These are phyloP conservation scores for Kuraishia piskuri DNA, from an alignment of 805 yeast genomes.

Conservation along the genomic window DNA sequence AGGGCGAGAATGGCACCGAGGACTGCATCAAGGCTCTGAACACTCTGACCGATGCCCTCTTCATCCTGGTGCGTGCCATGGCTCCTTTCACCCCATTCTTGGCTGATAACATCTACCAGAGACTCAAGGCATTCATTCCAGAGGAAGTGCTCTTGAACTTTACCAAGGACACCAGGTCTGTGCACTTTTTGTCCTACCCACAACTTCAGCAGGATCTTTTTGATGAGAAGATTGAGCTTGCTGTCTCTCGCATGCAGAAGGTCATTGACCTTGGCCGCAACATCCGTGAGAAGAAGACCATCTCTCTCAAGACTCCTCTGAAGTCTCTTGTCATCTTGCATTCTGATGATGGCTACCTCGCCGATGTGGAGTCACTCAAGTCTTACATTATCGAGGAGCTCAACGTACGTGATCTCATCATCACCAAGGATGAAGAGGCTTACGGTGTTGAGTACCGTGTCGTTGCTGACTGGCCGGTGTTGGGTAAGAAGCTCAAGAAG, in stretches of 20 bases:
- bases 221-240: slow-evolving; percentile 75
- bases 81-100: slow-evolving; percentile 98
- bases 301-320: slow-evolving; percentile 92
- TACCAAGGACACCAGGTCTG: slow-evolving; percentile 64
- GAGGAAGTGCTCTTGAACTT: slow-evolving; percentile 43
- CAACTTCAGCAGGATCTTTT: slow-evolving; percentile 69
- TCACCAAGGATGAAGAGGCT: slow-evolving; percentile 84
- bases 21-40: slow-evolving; percentile 86
- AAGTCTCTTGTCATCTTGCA: slow-evolving; percentile 81
- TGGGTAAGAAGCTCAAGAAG: slow-evolving; percentile 94
- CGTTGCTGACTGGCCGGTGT: slow-evolving; percentile 98
- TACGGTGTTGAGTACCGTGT: slow-evolving; percentile 91
- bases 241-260: slow-evolving; percentile 93
- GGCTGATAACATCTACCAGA: slow-evolving; percentile 81
- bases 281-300: slow-evolving; percentile 91
- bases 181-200: slow-evolving; percentile 93
- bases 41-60: slow-evolving; percentile 83
- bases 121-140: slow-evolving; percentile 55
- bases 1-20: slow-evolving; percentile 83
- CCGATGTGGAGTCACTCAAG: slow-evolving; percentile 71
- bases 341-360: slow-evolving; percentile 63
- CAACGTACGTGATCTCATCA: slow-evolving; percentile 79
- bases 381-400: slow-evolving; percentile 82
- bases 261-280: slow-evolving; percentile 95
- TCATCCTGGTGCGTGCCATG: slow-evolving; percentile 89